A percentile compares a stretch with the other conserved stretches of the same genome.
These are phyloP conservation scores for Plasmodium yoelii DNA, from an alignment of 169 alveolate species.

Conservation along the genomic window DNA sequence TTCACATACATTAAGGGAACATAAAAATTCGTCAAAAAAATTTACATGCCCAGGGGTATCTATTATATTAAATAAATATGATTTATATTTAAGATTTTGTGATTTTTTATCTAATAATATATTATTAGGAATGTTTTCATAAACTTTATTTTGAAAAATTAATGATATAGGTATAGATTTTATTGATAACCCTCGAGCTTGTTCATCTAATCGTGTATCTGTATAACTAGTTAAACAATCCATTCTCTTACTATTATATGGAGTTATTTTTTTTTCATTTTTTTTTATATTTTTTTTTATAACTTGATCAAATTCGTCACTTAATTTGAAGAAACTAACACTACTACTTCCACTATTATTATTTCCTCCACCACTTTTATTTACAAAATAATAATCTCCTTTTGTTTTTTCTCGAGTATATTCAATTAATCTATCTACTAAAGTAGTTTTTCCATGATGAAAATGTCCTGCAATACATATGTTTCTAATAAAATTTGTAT, in stretches of 20 bases:
- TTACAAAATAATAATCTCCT: conserved; percentile 71
- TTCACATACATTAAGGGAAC: conserved; percentile 96
- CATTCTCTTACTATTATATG: conserved; percentile 68
- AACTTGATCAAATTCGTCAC: conserved; percentile 32
- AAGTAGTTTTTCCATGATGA: conserved; percentile 98
- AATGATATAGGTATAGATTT: conserved; percentile 98
- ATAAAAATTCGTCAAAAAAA: conserved; percentile 97
- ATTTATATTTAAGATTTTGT: conserved; percentile 76
- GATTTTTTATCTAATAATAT: conserved; percentile 79
- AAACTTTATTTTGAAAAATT: conserved; percentile 87
- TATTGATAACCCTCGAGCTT: conserved; percentile 95
- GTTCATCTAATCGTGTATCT: conserved; percentile 98
- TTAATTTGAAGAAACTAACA: conserved; percentile 34
- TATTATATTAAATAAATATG: conserved; percentile 90
- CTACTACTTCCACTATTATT: conserved; percentile 50
- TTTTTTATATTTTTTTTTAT: conserved; percentile 12
- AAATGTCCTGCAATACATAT: conserved; percentile 97
- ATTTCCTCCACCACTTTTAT: conserved; percentile 22
- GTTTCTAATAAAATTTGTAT: conserved; percentile 95
- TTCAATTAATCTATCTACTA: conserved; percentile 96
- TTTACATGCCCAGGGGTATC: conserved; percentile 99
- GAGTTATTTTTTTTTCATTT: conserved; percentile 18
- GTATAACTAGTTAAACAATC: conserved; percentile 88
- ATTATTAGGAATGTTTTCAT: conserved; percentile 77
- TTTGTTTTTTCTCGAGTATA: conserved; percentile 91